A percentile compares a stretch with the other conserved stretches of the same genome.
Evolutionary conservation across 495 filamentous ascomycete species (phyloP).

Genomic region (Sphaerosporella brunnea): DNA sequence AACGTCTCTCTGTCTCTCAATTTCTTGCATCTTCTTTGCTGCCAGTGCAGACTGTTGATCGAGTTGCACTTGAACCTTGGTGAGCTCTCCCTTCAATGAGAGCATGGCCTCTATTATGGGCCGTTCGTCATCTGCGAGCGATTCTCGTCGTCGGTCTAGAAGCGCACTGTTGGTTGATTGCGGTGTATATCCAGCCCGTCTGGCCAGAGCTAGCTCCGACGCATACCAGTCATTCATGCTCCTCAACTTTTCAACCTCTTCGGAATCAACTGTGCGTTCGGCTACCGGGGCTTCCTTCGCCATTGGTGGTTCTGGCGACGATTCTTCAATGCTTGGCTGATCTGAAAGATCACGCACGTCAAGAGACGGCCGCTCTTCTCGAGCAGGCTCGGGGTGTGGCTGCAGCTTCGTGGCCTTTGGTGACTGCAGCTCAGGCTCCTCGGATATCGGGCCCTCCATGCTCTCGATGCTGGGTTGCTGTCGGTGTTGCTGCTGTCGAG

Average conservation of each 20-base stretch:
- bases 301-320: too few relatives aligned
- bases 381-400: too few relatives aligned
- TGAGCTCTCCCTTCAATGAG: conserved; percentile 69
- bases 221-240: conserved; percentile 92
- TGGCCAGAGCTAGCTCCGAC: conserved; percentile 77
- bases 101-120: conserved; percentile 85
- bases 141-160: conserved; percentile 52
- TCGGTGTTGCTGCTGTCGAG: conserved; percentile 11
- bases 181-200: conserved; percentile 68
- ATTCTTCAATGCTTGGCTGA: conserved; percentile 4
- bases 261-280: conserved; percentile 26
- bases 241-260: conserved; percentile 66
- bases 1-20: conserved; percentile 81
- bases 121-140: conserved; percentile 74
- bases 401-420: background rate
- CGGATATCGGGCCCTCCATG: background rate
- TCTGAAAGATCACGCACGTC: background rate
- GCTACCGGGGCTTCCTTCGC: too few relatives aligned
- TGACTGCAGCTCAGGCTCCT: background rate
- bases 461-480: conserved; percentile 9
- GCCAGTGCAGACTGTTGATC: conserved; percentile 69
- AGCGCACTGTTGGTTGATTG: conserved; percentile 52
- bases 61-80: conserved; percentile 67
- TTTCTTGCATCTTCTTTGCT: conserved; percentile 74
- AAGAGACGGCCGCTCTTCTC: background rate